These are phyloP conservation scores for Rhododendron mucronatum DNA, from an alignment of 148 eudicot genomes.

Conservation along the genomic window DNA sequence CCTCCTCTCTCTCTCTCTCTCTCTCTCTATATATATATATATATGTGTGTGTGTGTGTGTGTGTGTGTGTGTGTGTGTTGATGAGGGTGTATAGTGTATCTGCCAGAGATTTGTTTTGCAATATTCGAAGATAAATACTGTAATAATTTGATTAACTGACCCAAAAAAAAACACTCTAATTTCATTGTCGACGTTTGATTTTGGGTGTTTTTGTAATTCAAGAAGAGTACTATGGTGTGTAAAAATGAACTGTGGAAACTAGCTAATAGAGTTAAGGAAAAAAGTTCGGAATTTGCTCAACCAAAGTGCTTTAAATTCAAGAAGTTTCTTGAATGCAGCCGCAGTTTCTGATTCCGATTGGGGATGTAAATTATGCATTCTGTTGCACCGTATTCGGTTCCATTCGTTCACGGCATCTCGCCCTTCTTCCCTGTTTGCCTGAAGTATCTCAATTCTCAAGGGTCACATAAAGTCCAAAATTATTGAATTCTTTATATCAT, in stretches of 20 bases:
- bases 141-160: too few species aligned
- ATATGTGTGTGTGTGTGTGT: too few species aligned
- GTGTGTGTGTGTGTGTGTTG: too few species aligned
- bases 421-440: slow-evolving; percentile 5
- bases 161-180: too few species aligned
- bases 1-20: too few species aligned
- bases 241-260: neutral
- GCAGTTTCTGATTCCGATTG: neutral
- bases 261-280: too few species aligned
- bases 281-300: neutral
- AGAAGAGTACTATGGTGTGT: too few species aligned
- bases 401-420: neutral
- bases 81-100: neutral
- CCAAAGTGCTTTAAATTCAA: neutral
- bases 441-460: neutral
- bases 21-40: too few species aligned
- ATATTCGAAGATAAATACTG: neutral
- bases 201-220: too few species aligned
- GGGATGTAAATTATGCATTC: neutral
- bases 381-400: neutral
- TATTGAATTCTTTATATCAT: too few species aligned
- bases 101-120: neutral
- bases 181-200: too few species aligned
- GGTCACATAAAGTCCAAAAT: too few species aligned
- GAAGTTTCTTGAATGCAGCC: neutral